Base-by-base conservation (phyloP, 371 early-diverging fungal genomes). In the Apophysomyces variabilis region DNA sequence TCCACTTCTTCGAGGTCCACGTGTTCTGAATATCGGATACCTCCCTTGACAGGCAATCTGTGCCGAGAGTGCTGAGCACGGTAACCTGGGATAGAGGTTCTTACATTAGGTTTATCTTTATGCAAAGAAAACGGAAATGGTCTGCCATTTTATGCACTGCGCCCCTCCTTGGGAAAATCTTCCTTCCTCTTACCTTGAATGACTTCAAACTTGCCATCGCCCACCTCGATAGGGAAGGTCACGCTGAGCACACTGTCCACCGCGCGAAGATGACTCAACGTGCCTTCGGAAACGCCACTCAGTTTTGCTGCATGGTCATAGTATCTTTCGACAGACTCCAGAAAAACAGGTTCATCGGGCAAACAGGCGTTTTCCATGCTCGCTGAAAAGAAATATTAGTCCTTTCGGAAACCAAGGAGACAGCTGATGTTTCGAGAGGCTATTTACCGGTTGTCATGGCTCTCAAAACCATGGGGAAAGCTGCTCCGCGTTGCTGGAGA, bases 51-150 rank as follows among this genome's bases (percentile, higher is more conserved):
- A 14, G 95, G 95, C 56, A 93, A 86, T 59, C 92, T 84, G 74
- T 95, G 95, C 61, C 94, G 90, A 21, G 94, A 93, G 76, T 95
- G 95, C 74, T 95, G 95, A 58, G 93, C 94, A 67, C 95, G 93
- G 72, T 94, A 94, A 44, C 92, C 90, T 83, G 47, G 13, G 21
- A 26, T 26, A 26, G 32, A 26, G 32, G 32, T 26, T 3, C 1
- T 26, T 26, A 26, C 32, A 26, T 26, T 26, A 26, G 32, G 32
- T 26, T 26, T 26, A 26, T 26, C 32, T 26, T 26, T 3, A 26
- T 26, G 32, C 12, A 26, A 35, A 62, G 50, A 54, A 62, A 38
- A 37, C 36, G 56, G 18, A 39, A 12, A 47, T 43, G 38, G 18
- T 47, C 4, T 18, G 13, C 16, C 4, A 7, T 39, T 6, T 8